Percentiles rank a stretch among this genome's conserved stretches.
These are phyloP conservation scores for Colletotrichum incanum DNA, from an alignment of 2,329 filamentous ascomycete species.

Conservation along the genomic window DNA sequence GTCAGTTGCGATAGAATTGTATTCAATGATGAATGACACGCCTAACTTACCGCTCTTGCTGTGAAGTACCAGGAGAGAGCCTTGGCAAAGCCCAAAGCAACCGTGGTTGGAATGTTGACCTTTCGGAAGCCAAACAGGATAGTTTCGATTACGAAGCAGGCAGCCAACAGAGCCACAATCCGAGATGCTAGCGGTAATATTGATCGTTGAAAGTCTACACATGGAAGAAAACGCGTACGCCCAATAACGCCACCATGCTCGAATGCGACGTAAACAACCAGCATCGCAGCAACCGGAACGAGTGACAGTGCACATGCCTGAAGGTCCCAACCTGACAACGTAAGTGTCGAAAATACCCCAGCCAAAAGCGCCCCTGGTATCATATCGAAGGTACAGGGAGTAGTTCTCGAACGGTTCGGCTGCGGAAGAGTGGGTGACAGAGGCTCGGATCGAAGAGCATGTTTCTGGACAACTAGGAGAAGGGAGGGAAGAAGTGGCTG, in stretches of 20 bases:
- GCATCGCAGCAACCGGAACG: background rate
- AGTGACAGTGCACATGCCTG: background rate
- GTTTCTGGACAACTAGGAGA: background rate
- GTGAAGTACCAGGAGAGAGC: constrained; percentile 3
- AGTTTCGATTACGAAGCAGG: background rate
- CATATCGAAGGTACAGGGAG: background rate
- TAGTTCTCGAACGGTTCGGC: background rate
- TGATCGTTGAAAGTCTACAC: background rate
- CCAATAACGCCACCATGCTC: background rate
- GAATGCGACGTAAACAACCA: background rate
- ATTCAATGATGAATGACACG: background rate
- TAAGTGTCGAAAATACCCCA: background rate
- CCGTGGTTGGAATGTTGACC: background rate
- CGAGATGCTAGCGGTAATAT: background rate
- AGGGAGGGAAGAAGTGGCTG: background rate
- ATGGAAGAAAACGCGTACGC: background rate
- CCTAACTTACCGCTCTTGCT: background rate
- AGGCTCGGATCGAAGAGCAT: background rate
- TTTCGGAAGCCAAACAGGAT: background rate
- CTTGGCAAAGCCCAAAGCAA: constrained; percentile 2
- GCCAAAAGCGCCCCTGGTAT: background rate
- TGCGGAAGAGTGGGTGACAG: background rate
- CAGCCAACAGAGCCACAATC: background rate
- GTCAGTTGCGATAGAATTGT: background rate
- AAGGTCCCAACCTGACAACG: constrained; percentile 10